Percentiles rank a stretch among this genome's conserved stretches.
phyloP scores from a whole-genome alignment of 225 moss, liverwort and hornwort species.

The Physcomitrium patens region DNA sequence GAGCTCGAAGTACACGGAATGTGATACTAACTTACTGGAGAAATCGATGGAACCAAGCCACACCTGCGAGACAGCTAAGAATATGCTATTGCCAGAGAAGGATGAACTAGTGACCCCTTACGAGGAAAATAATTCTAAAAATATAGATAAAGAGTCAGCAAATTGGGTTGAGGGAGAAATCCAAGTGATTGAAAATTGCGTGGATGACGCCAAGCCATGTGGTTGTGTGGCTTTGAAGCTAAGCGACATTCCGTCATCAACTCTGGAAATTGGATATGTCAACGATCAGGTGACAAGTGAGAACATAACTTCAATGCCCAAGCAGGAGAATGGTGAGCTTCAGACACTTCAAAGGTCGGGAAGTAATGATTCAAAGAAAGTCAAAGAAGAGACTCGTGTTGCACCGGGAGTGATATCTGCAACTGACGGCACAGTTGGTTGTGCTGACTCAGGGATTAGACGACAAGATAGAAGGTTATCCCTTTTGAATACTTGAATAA shows the following conservation, averaged over 20 bases:
- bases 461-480: conserved; percentile 33
- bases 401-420: background rate
- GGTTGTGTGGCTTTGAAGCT: conserved; percentile 4
- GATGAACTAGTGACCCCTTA: background rate
- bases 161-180: conserved; percentile 18
- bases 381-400: background rate
- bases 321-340: conserved; percentile 6
- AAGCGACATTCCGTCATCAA: background rate
- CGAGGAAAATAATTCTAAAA: conserved; percentile 9
- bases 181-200: conserved; percentile 4
- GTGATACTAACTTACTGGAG: background rate
- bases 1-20: conserved; percentile 2
- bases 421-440: background rate
- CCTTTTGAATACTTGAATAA: background rate
- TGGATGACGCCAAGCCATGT: conserved; percentile 1
- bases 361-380: background rate
- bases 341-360: conserved; percentile 1
- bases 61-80: background rate
- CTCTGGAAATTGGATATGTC: conserved; percentile 16
- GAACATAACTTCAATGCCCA: background rate
- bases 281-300: conserved; percentile 20
- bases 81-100: background rate
- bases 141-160: conserved; percentile 13
- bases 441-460: background rate
- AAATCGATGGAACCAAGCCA: background rate